Evolutionary conservation across 1,284 basidiomycete species (phyloP), one percentile per base, ranked within the genome.

Genomic region (Earliella scabrosa): DNA sequence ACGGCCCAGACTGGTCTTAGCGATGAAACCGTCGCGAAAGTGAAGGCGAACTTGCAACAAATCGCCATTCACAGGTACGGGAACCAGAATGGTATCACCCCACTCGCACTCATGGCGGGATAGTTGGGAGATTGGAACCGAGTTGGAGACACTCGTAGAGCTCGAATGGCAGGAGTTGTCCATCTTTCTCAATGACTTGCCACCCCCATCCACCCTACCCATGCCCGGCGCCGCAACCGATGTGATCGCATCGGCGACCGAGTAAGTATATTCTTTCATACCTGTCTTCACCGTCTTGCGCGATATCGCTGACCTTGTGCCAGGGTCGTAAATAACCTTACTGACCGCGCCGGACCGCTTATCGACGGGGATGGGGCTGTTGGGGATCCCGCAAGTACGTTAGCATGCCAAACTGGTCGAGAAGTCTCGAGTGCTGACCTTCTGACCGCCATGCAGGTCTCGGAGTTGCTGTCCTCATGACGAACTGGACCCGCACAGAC

Each of bases 71-170:
- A 68, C 32, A 73, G 71, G 71, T 73, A 13, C 35, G 65, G 48
- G 26, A 18, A 10, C 23, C 18, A 14, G n/a, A 29, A 13, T 14
- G 6, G 20, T 2, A 23, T 11, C 20, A 27, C 3, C 1, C 14
- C 2, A 5, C 5, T 24, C 11, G 4, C 32, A 26, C 41, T 46
- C 6, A 50, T n/a, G 9, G 8, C 27, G 31, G 16, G 24, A 36
- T 63, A 88, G 85, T 61, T 91, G 90, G 90, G 89, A 92, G 66
- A 73, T 87, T 49, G 90, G 89, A 5, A 85, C 86, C 13, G 78
- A 82, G 45, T 73, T 83, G 10, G 77, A 90, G 68, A 85, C 89
- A 8, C 69, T 89, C 38, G 75, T 83, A 27, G 88, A 92, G 71
- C 73, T 81, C 43, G 78, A 79, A 24, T 82, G 82, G 71, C 81